phyloP scores from a whole-genome alignment of 306 rosid genomes.

The Medicago truncatula region DNA sequence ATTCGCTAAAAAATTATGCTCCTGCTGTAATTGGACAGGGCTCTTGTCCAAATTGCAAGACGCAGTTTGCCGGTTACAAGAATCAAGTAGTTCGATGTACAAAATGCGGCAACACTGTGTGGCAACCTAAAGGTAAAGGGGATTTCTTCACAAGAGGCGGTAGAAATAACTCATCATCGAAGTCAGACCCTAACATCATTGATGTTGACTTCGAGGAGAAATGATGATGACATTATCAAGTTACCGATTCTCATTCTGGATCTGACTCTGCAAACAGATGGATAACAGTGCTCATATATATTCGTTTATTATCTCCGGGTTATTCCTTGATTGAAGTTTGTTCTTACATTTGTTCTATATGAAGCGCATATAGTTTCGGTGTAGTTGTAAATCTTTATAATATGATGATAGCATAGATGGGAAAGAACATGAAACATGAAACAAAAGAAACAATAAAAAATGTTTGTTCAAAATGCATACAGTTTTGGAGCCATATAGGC shows the following conservation, averaged over 20 bases:
- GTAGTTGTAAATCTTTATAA: constrained; percentile 37
- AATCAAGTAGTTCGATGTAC: constrained; percentile 77
- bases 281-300: constrained; percentile 7
- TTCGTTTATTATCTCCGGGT: not conserved
- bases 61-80: constrained; percentile 83
- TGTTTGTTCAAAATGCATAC: constrained; percentile 1
- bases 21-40: constrained; percentile 59
- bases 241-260: not conserved
- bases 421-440: constrained; percentile 1
- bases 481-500: constrained; percentile 19
- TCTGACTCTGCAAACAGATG: constrained; percentile 30
- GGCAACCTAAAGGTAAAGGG: constrained; percentile 93
- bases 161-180: constrained; percentile 55
- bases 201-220: constrained; percentile 98
- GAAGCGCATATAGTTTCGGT: constrained; percentile 29
- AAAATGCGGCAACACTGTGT: constrained; percentile 88
- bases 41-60: constrained; percentile 88
- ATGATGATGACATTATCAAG: constrained; percentile 49
- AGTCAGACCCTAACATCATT: constrained; percentile 75
- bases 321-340: not conserved
- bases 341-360: constrained; percentile 30
- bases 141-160: constrained; percentile 63
- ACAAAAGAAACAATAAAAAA: not conserved
- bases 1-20: constrained; percentile 32
- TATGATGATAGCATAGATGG: constrained; percentile 23